Percentiles rank a stretch among this genome's conserved stretches.
These are phyloP conservation scores for Schwanniomyces etchellsii DNA, from an alignment of 1,139 yeast genomes.

Conservation along the genomic window DNA sequence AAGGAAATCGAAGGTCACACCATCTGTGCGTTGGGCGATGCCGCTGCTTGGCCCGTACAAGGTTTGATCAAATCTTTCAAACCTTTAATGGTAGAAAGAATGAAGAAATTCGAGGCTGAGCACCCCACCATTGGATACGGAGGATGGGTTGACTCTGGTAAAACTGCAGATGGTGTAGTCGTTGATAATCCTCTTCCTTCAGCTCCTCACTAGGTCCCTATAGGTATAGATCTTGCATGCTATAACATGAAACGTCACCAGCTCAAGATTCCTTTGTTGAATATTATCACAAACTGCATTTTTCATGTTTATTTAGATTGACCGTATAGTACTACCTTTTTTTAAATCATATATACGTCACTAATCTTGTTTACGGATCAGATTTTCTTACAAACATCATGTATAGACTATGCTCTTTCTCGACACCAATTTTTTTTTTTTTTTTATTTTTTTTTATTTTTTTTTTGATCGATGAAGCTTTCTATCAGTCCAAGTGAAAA, in stretches of 20 bases:
- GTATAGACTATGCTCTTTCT: no score
- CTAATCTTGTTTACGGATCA: no score
- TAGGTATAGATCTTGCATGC: no score
- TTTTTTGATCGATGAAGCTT: neutral
- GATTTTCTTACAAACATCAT: no score
- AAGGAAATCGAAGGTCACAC: slow-evolving; percentile 88
- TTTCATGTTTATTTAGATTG: no score
- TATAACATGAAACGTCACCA: no score
- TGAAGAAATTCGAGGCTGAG: slow-evolving; percentile 33
- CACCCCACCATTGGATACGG: slow-evolving; percentile 51
- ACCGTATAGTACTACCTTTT: no score
- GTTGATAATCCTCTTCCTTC: slow-evolving; percentile 54
- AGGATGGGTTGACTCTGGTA: slow-evolving; percentile 71
- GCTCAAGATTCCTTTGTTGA: no score
- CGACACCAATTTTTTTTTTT: neutral
- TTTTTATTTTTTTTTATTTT: neutral
- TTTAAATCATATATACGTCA: no score
- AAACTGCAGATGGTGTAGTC: slow-evolving; percentile 61
- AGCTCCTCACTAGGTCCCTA: slow-evolving; percentile 27
- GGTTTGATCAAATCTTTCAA: slow-evolving; percentile 79
- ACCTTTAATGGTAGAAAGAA: slow-evolving; percentile 74
- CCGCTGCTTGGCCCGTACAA: slow-evolving; percentile 91
- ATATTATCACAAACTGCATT: no score
- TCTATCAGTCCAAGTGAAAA: slow-evolving; percentile 2
- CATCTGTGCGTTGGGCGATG: slow-evolving; percentile 87